Evolutionary conservation across 208 protist species (phyloP), one percentile per base, ranked within the genome.

Genomic region (Wallacemonas sp.): DNA sequence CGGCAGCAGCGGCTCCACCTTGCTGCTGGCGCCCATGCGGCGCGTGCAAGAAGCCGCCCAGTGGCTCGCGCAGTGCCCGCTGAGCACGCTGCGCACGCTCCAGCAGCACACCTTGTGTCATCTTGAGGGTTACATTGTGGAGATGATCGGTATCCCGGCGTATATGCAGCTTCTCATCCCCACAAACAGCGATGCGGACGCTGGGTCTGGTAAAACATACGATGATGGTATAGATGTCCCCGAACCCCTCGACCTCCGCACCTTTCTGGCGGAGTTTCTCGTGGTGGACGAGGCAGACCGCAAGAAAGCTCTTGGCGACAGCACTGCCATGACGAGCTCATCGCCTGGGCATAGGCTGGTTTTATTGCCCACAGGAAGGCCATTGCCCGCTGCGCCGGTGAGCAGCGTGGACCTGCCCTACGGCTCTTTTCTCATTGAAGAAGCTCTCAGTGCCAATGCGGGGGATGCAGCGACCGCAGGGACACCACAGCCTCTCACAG

Each of bases 71-170:
- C 42, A 63, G 56, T 85, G 79, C 61, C 79, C 79, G 14, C 49
- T 24, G 12, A 14, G 27, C 8, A 85, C 79, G 15, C 68, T 85
- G 39, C 79, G 68, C 17, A 24, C 46, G 41, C 75, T 85, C 21
- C 79, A 85, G 75, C 79, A 80, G 41, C 66, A 76, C 49, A 76
- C 78, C 3, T 45, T 85, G 55, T 76, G 75, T 51, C 55, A 63
- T 5, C 56, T 62, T 8, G 79, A 80, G 44, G 15, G 4, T 0
- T 58, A 66, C 55, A 65, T 85, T 36, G 66, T 31, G 8, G 44
- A 54, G 38, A 62, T 71, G 24, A 49, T 69, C 12, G 79, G 79
- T 36, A 67, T 85, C 34, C 79, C 79, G 15, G 2, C 56, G 24
- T 62, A 68, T 2, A 58, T 72, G 41, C 64, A 68, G 6, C 6